Conservation (phyloP, 345 rosid genomes). For the Limnanthes douglasii region DNA sequence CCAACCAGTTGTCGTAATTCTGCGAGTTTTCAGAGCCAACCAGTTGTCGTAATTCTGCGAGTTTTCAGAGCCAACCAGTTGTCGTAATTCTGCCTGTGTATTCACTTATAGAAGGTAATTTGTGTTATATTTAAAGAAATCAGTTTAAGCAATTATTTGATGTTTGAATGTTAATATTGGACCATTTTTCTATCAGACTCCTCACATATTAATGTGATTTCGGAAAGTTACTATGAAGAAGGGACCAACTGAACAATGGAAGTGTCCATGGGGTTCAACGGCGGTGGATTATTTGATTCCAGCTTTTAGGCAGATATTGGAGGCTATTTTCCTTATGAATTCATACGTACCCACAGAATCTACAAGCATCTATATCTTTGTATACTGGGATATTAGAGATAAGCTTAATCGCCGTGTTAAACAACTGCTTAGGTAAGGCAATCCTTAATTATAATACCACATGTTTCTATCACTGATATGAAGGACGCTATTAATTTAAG, state of each 20-base stretch:
- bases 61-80: too few relatives aligned
- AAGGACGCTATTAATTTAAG: too few relatives aligned
- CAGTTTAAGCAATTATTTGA: too few relatives aligned
- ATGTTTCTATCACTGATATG: too few relatives aligned
- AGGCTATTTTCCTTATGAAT: conserved; percentile 52
- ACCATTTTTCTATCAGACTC: conserved; percentile 17
- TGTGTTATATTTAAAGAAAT: conserved; percentile 5
- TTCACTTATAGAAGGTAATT: conserved; percentile 54
- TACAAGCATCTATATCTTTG: conserved; percentile 30
- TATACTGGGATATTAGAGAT: conserved; percentile 74
- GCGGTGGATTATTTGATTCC: conserved; percentile 68
- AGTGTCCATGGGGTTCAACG: conserved; percentile 74
- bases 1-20: too few relatives aligned
- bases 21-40: too few relatives aligned
- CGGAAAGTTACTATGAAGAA: conserved; percentile 14
- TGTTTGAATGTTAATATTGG: not conserved
- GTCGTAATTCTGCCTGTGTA: conserved; percentile 59
- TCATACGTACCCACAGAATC: conserved; percentile 29
- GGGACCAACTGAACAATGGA: conserved; percentile 36
- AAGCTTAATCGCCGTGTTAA: conserved; percentile 61
- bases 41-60: too few relatives aligned
- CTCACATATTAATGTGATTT: conserved; percentile 26
- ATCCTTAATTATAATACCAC: too few relatives aligned
- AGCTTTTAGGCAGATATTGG: conserved; percentile 61
- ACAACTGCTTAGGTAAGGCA: conserved; percentile 46